A percentile compares a stretch with the other conserved stretches of the same genome.
Evolutionary conservation across 192 early-diverging fungal species (phyloP).

Genomic region (Backusella circina): DNA sequence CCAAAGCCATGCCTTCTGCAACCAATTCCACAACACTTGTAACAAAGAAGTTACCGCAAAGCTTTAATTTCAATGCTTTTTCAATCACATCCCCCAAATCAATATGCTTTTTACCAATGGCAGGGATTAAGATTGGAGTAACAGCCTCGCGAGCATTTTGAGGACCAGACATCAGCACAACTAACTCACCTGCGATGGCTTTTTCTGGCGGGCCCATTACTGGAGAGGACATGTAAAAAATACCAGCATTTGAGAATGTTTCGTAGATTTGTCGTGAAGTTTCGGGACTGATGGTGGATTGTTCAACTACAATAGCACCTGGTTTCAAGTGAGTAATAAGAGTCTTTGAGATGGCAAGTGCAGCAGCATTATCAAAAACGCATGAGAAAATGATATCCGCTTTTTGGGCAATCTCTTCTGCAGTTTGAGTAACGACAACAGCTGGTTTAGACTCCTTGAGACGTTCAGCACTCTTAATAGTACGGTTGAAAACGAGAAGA

Average conservation of each 20-base stretch:
- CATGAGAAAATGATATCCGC: constrained; percentile 61
- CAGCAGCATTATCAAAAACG: constrained; percentile 57
- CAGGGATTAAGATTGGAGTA: constrained; percentile 37
- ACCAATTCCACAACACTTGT: constrained; percentile 52
- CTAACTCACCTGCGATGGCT: constrained; percentile 47
- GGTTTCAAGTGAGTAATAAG: constrained; percentile 5
- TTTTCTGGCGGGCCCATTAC: constrained; percentile 34
- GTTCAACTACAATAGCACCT: constrained; percentile 51
- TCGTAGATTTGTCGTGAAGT: constrained; percentile 29
- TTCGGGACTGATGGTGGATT: constrained; percentile 54
- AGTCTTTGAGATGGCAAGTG: constrained; percentile 15
- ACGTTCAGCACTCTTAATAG: constrained; percentile 36
- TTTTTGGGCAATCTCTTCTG: constrained; percentile 33
- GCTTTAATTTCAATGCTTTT: constrained; percentile 51
- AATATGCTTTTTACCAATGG: constrained; percentile 47
- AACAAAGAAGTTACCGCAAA: constrained; percentile 69
- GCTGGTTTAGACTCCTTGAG: constrained; percentile 33
- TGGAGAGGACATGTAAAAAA: constrained; percentile 23
- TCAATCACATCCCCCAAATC: constrained; percentile 43
- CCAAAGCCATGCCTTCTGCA: constrained; percentile 60
- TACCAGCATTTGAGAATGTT: constrained; percentile 19
- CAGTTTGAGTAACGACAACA: constrained; percentile 30
- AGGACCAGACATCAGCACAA: constrained; percentile 49
- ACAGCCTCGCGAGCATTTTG: constrained; percentile 38
- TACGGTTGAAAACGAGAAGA: constrained; percentile 65